Conservation (phyloP, 768 basidiomycete species). For the Neoboletus brunneissimus region DNA sequence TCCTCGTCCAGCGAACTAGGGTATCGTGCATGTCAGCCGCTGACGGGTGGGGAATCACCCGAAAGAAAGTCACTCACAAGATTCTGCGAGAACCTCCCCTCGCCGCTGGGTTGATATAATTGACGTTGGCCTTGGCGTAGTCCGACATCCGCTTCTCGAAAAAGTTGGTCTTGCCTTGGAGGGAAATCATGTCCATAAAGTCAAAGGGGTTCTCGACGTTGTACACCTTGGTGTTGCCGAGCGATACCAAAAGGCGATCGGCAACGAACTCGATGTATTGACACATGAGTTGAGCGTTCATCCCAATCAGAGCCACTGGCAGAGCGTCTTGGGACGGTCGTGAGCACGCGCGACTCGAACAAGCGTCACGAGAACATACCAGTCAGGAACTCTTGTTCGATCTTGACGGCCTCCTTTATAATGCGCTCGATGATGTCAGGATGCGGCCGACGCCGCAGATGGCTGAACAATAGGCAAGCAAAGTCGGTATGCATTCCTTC, state of each 20-base stretch:
- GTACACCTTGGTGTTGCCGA: slow-evolving; percentile 81
- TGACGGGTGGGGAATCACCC: not conserved
- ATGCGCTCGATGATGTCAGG: slow-evolving; percentile 69
- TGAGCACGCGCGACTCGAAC: not conserved
- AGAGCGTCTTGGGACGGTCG: slow-evolving; percentile 59
- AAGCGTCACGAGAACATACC: slow-evolving; percentile 39
- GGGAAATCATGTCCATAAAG: slow-evolving; percentile 92
- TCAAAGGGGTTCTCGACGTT: slow-evolving; percentile 77
- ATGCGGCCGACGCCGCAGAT: slow-evolving; percentile 76
- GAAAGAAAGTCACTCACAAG: slow-evolving; percentile 35
- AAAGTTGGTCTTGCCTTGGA: slow-evolving; percentile 95
- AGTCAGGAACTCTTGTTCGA: slow-evolving; percentile 82
- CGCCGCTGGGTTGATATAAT: slow-evolving; percentile 18
- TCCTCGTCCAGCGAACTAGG: slow-evolving; percentile 18
- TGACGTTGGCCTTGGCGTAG: slow-evolving; percentile 62
- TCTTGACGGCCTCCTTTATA: slow-evolving; percentile 76
- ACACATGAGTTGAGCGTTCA: slow-evolving; percentile 83
- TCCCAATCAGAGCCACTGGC: slow-evolving; percentile 82
- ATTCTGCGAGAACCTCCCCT: slow-evolving; percentile 9
- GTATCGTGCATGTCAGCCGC: not conserved
- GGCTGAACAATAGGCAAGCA: slow-evolving; percentile 82
- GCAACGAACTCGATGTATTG: slow-evolving; percentile 92
- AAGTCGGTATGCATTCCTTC: slow-evolving; percentile 97
- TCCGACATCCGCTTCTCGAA: slow-evolving; percentile 92
- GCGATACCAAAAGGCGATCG: slow-evolving; percentile 80